Conservation (phyloP, 2,329 filamentous ascomycete species). For the Xylariaceae sp. region DNA sequence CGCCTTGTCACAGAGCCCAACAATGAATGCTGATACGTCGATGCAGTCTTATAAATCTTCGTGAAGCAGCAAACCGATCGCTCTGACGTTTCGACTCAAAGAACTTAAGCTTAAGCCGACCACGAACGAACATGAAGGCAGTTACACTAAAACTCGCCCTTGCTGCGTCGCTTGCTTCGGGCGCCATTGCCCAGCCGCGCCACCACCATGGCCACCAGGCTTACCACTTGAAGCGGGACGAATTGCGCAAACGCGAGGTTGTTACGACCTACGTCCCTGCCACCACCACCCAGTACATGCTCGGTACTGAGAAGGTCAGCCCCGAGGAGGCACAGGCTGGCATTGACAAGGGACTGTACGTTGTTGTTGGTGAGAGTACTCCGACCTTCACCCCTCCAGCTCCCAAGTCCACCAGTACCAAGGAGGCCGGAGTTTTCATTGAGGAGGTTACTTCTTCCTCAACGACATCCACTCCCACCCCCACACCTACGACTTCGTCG, state of each 20-base stretch:
- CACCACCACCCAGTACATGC: constrained; percentile 68
- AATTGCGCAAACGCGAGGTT: constrained; percentile 48
- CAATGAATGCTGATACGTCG: too few relatives aligned
- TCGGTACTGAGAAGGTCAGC: constrained; percentile 62
- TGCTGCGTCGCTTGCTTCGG: constrained; percentile 50
- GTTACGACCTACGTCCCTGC: constrained; percentile 56
- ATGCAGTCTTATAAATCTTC: too few relatives aligned
- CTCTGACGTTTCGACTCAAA: neutral
- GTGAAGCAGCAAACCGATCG: neutral
- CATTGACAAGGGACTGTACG: constrained; percentile 68
- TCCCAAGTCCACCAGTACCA: constrained; percentile 31
- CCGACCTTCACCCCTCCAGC: constrained; percentile 51
- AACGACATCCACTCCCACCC: constrained; percentile 29
- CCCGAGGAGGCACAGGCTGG: constrained; percentile 67
- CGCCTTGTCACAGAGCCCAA: too few relatives aligned
- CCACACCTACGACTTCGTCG: constrained; percentile 32
- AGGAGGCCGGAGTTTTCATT: constrained; percentile 33
- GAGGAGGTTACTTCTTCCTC: constrained; percentile 30
- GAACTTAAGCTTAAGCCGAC: constrained; percentile 3
- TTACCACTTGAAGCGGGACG: constrained; percentile 53
- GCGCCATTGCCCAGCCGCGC: constrained; percentile 51
- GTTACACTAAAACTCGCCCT: constrained; percentile 46
- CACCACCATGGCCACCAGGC: constrained; percentile 56
- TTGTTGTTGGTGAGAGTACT: constrained; percentile 59
- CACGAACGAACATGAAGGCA: constrained; percentile 45